phyloP scores from a whole-genome alignment of 2,329 filamentous ascomycete genomes.

The Leptographium lundbergii region DNA sequence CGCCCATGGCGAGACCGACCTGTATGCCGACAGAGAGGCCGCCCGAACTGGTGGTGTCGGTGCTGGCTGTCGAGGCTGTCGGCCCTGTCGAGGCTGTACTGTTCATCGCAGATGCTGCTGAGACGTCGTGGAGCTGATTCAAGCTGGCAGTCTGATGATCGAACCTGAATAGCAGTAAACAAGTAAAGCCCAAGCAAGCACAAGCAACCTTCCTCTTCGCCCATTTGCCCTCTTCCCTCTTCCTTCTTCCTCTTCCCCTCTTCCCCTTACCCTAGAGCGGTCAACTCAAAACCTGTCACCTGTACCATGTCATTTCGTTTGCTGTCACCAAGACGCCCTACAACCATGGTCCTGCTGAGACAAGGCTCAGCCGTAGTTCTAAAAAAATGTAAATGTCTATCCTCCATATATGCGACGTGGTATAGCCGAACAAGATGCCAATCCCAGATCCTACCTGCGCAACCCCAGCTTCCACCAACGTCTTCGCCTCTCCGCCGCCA shows the following conservation, averaged over 20 bases:
- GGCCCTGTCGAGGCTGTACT: background rate
- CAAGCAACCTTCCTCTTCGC: too few species aligned
- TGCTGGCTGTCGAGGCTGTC: background rate
- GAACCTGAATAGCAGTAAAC: too few species aligned
- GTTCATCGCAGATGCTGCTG: background rate
- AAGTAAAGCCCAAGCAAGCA: background rate
- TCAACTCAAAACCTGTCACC: background rate
- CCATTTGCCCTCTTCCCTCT: too few species aligned
- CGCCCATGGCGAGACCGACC: constrained; percentile 6
- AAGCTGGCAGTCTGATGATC: too few species aligned
- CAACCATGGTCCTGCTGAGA: background rate
- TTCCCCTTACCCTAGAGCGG: too few species aligned
- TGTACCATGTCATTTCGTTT: background rate
- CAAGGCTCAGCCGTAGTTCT: background rate
- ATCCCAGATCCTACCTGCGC: background rate
- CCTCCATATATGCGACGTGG: background rate
- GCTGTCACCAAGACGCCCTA: background rate
- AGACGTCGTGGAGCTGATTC: background rate
- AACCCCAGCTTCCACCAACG: constrained; percentile 1
- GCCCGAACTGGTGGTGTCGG: background rate
- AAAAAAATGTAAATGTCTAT: background rate
- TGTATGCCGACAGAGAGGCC: constrained; percentile 1
- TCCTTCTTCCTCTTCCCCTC: too few species aligned
- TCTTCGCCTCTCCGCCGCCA: constrained; percentile 11
- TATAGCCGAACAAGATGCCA: background rate